Evolutionary conservation across 495 filamentous ascomycete species (phyloP).

Genomic region (Aspergillus coremiiformis): DNA sequence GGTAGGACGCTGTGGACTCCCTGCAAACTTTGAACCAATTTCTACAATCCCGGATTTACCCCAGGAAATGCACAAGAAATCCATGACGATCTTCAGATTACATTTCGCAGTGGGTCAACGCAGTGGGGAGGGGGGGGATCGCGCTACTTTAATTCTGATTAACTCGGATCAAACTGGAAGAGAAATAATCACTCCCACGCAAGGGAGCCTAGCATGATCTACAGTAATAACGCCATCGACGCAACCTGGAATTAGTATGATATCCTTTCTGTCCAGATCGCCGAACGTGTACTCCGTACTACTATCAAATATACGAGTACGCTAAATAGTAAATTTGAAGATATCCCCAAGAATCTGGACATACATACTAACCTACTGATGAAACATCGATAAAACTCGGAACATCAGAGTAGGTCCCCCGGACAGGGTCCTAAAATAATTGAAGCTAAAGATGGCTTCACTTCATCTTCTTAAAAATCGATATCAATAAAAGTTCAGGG

Average conservation of each 20-base stretch:
- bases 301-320: too few relatives aligned
- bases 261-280: too few relatives aligned
- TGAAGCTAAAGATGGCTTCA: neutral
- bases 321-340: too few relatives aligned
- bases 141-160: conserved; percentile 19
- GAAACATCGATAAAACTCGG: too few relatives aligned
- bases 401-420: too few relatives aligned
- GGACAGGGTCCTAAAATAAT: neutral
- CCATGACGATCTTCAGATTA: conserved; percentile 11
- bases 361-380: too few relatives aligned
- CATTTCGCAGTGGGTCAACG: conserved; percentile 12
- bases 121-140: conserved; percentile 19
- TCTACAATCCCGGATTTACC: neutral
- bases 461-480: neutral
- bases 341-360: too few relatives aligned
- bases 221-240: too few relatives aligned
- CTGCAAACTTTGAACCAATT: too few relatives aligned
- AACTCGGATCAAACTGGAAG: conserved; percentile 7
- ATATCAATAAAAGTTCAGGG: neutral
- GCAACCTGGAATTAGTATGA: neutral
- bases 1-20: too few relatives aligned
- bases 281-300: too few relatives aligned
- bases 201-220: conserved; percentile 10
- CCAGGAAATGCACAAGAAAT: neutral
- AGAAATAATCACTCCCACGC: conserved; percentile 5